Percentiles rank a stretch among this genome's conserved stretches.
phyloP scores from a whole-genome alignment of 1,284 basidiomycete species.

The Pyrrhoderma noxium region DNA sequence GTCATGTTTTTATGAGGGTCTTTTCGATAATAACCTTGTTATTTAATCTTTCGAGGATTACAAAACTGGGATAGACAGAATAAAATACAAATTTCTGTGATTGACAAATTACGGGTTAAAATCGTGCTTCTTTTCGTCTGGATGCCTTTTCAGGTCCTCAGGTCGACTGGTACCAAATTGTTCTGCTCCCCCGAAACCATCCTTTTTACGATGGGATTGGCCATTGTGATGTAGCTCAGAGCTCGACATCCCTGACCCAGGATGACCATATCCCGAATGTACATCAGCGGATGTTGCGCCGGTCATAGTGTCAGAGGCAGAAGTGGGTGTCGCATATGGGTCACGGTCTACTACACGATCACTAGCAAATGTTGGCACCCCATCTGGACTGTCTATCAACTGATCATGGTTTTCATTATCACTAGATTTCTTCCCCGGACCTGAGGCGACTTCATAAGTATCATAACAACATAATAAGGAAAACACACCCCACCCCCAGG shows the following conservation, averaged over 20 bases:
- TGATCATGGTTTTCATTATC: conserved; percentile 11
- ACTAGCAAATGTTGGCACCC: conserved; percentile 7
- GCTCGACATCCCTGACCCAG: conserved; percentile 28
- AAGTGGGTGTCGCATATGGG: conserved; percentile 17
- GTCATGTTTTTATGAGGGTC: too few relatives aligned
- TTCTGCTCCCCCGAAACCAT: conserved; percentile 15
- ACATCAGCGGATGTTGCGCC: conserved; percentile 30
- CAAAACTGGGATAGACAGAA: too few relatives aligned
- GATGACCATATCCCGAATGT: conserved; percentile 27
- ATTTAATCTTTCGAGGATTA: too few relatives aligned
- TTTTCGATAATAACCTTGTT: too few relatives aligned
- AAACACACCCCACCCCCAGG: too few relatives aligned
- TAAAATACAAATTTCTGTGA: too few relatives aligned
- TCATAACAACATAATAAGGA: too few relatives aligned
- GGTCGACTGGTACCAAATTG: conserved; percentile 17
- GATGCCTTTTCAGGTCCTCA: conserved; percentile 6
- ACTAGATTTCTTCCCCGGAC: conserved; percentile 5
- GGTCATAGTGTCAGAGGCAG: conserved; percentile 20
- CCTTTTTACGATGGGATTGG: conserved; percentile 25
- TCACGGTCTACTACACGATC: conserved; percentile 20
- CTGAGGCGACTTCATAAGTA: background rate
- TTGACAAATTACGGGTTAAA: background rate
- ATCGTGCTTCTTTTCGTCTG: conserved; percentile 8
- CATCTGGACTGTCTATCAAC: conserved; percentile 6
- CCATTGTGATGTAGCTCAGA: conserved; percentile 30